Conservation (phyloP, 2,329 filamentous ascomycete genomes). For the Alternaria sp. region DNA sequence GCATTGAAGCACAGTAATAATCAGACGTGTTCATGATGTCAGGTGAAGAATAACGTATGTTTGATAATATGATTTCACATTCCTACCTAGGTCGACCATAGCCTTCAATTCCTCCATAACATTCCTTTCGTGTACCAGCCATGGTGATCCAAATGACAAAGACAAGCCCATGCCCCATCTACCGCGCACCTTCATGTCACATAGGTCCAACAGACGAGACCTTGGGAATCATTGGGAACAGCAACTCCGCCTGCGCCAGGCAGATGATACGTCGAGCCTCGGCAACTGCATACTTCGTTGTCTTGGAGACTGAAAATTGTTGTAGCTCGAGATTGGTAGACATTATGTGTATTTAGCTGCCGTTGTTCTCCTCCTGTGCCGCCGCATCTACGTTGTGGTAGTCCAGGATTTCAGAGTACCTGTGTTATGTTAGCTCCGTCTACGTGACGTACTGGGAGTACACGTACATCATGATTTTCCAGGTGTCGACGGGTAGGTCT, state of each 20-base stretch:
- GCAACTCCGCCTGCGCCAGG: conserved; percentile 20
- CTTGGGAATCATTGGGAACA: conserved; percentile 23
- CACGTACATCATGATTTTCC: conserved; percentile 99
- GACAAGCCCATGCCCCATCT: conserved; percentile 22
- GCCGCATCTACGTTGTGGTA: conserved; percentile 93
- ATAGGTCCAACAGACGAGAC: conserved; percentile 20
- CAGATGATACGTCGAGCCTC: conserved; percentile 17
- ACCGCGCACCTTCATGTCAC: conserved; percentile 17
- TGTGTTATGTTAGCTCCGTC: conserved; percentile 48
- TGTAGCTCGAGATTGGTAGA: conserved; percentile 10
- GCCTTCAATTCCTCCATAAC: conserved; percentile 9
- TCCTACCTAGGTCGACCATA: conserved; percentile 17
- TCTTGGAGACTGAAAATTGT: conserved; percentile 17
- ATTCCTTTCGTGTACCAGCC: conserved; percentile 16
- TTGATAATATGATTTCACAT: conserved; percentile 17
- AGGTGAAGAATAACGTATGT: conserved; percentile 7
- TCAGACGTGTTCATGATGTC: background rate
- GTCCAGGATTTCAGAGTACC: conserved; percentile 98
- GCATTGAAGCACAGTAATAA: background rate
- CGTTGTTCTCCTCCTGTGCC: conserved; percentile 44
- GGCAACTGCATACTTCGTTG: conserved; percentile 14
- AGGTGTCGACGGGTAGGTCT: conserved; percentile 96
- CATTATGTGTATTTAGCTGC: conserved; percentile 30
- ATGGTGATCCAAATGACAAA: conserved; percentile 18
- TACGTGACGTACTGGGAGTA: background rate